These are phyloP conservation scores for Oryza glaberrima DNA, from an alignment of 176 grass and related monocot species.

Conservation along the genomic window DNA sequence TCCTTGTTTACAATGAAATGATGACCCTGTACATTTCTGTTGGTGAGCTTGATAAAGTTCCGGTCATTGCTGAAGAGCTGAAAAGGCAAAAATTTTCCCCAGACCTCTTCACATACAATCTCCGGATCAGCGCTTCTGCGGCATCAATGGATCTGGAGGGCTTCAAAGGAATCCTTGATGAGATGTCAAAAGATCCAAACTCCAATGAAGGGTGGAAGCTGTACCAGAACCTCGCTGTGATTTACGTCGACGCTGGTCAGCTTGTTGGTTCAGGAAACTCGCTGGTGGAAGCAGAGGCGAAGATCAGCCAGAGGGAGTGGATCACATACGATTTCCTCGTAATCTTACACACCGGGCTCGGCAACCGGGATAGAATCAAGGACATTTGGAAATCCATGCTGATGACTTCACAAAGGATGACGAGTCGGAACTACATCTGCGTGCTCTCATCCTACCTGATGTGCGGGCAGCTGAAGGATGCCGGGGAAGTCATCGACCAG, in stretches of 20 bases:
- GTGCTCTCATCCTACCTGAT: conserved; percentile 66
- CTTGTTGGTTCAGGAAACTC: conserved; percentile 50
- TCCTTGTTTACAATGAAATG: conserved; percentile 77
- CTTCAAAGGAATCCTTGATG: conserved; percentile 60
- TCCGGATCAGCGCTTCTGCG: conserved; percentile 63
- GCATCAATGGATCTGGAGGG: conserved; percentile 60
- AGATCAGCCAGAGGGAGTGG: conserved; percentile 77
- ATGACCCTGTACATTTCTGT: conserved; percentile 89
- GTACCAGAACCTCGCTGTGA: conserved; percentile 56
- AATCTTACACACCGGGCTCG: conserved; percentile 60
- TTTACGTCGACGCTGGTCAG: conserved; percentile 55
- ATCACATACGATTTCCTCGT: conserved; percentile 80
- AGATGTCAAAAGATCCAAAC: conserved; percentile 69
- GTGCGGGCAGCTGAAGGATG: conserved; percentile 56
- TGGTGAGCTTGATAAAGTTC: conserved; percentile 67
- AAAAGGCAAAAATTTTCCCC: conserved; percentile 55
- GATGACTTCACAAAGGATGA: conserved; percentile 70
- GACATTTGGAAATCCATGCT: conserved; percentile 88
- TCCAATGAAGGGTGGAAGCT: conserved; percentile 63
- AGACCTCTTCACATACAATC: conserved; percentile 90
- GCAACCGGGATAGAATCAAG: conserved; percentile 61
- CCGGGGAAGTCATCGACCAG: conserved; percentile 60
- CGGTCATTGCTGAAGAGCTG: conserved; percentile 49
- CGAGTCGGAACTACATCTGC: conserved; percentile 64
- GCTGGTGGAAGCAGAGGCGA: conserved; percentile 56